Evolutionary conservation across 2,329 filamentous ascomycete species (phyloP).

Genomic region (Phyllachora maydis): DNA sequence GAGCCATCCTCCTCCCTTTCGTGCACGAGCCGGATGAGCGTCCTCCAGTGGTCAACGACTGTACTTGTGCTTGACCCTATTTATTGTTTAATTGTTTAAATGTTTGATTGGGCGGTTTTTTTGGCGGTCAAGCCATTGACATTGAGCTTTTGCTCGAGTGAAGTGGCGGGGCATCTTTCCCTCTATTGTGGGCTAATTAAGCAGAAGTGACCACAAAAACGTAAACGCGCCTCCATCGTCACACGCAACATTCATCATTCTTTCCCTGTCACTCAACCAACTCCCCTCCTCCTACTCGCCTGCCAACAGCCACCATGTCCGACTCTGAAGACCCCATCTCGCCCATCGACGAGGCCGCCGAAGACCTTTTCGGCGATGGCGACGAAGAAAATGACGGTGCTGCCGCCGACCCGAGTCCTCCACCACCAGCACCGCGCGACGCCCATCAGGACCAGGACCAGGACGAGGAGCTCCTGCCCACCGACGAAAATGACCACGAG

Average conservation of each 20-base stretch:
- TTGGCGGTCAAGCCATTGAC: no score
- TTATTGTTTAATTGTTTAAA: no score
- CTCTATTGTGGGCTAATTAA: no score
- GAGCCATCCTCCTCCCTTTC: constrained; percentile 62
- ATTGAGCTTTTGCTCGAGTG: no score
- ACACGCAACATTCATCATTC: no score
- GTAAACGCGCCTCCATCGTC: no score
- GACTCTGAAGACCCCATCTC: constrained; percentile 31
- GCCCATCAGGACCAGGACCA: constrained; percentile 33
- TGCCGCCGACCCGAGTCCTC: constrained; percentile 38
- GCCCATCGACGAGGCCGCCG: constrained; percentile 30
- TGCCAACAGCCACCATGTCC: constrained; percentile 19
- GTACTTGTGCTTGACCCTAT: no score
- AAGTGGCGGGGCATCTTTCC: no score
- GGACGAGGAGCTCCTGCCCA: constrained; percentile 18
- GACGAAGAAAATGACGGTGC: constrained; percentile 38
- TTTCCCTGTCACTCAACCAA: no score
- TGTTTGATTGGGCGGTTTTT: no score
- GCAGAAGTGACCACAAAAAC: no score
- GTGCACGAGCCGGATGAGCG: constrained; percentile 75
- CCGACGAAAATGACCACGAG: constrained; percentile 23
- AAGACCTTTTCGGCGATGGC: constrained; percentile 42
- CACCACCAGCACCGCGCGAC: no score
- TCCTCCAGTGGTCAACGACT: constrained; percentile 89
- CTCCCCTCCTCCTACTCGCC: neutral